Percentiles rank a stretch among this genome's conserved stretches.
Evolutionary conservation across 2,329 filamentous ascomycete genomes (phyloP).

Genomic region (Colletotrichum cordylinicola): DNA sequence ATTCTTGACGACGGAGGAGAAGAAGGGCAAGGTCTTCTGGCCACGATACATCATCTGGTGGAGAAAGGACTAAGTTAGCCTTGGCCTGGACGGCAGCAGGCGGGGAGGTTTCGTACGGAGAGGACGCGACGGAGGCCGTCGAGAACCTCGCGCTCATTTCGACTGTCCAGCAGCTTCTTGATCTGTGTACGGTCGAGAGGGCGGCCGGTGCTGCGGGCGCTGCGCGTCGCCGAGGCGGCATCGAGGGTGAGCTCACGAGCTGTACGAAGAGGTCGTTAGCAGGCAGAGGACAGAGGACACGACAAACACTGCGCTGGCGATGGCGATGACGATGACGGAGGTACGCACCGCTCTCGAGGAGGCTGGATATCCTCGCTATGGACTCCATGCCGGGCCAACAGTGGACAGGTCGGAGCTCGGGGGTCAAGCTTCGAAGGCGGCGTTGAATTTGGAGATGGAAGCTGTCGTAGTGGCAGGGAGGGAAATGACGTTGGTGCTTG

Average conservation of each 20-base stretch:
- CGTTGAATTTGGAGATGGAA: background rate
- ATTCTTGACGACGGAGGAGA: slow-evolving; percentile 98
- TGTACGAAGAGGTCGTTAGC: slow-evolving; percentile 42
- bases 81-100: background rate
- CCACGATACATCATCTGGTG: slow-evolving; percentile 93
- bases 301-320: background rate
- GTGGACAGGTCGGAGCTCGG: background rate
- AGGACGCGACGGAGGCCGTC: slow-evolving; percentile 91
- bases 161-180: slow-evolving; percentile 93
- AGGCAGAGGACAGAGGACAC: slow-evolving; percentile 1
- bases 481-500: slow-evolving; percentile 26
- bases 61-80: slow-evolving; percentile 3
- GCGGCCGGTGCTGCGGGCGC: slow-evolving; percentile 64
- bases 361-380: slow-evolving; percentile 88
- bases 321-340: background rate
- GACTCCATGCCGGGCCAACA: slow-evolving; percentile 76
- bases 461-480: slow-evolving; percentile 4
- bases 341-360: slow-evolving; percentile 87
- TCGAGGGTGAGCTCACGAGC: slow-evolving; percentile 97
- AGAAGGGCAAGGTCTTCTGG: slow-evolving; percentile 88
- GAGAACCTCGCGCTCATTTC: slow-evolving; percentile 89
- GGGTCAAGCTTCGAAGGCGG: background rate
- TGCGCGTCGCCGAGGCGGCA: slow-evolving; percentile 87
- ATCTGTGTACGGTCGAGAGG: slow-evolving; percentile 82
- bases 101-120: slow-evolving; percentile 59